phyloP scores from a whole-genome alignment of 169 alveolate species.

The Condylostoma magnum region DNA sequence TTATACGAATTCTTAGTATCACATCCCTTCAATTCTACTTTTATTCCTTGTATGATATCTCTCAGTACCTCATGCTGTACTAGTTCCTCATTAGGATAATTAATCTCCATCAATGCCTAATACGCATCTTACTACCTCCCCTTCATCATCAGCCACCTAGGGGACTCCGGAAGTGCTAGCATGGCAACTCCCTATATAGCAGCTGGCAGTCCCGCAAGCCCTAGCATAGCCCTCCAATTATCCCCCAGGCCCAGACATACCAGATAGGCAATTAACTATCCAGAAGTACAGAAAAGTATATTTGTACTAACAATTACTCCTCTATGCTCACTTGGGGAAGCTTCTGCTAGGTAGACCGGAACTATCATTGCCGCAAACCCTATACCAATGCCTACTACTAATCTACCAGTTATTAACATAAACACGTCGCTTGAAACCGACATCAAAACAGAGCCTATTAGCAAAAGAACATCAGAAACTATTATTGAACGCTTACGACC shows the following conservation, averaged over 20 bases:
- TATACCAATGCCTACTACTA: slow-evolving; percentile 44
- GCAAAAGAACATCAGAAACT: slow-evolving; percentile 29
- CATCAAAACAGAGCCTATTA: slow-evolving; percentile 37
- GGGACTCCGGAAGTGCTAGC: slow-evolving; percentile 40
- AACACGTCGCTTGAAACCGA: slow-evolving; percentile 1
- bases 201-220: slow-evolving; percentile 49
- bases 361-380: slow-evolving; percentile 50
- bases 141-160: slow-evolving; percentile 26
- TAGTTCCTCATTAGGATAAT: background rate
- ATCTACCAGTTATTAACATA: slow-evolving; percentile 28
- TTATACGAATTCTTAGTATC: background rate
- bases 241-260: slow-evolving; percentile 38
- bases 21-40: slow-evolving; percentile 6
- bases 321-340: slow-evolving; percentile 37
- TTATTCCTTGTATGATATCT: background rate
- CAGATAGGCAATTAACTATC: slow-evolving; percentile 37
- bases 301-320: slow-evolving; percentile 38
- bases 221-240: slow-evolving; percentile 52
- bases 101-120: background rate
- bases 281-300: slow-evolving; percentile 35
- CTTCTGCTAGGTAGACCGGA: slow-evolving; percentile 51
- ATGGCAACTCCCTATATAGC: slow-evolving; percentile 27
- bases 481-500: slow-evolving; percentile 45
- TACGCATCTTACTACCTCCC: slow-evolving; percentile 26
- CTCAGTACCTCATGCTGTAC: background rate